Evolutionary conservation across 352 stramenopile genomes (phyloP).

Genomic region (Phytophthora uliginosa): DNA sequence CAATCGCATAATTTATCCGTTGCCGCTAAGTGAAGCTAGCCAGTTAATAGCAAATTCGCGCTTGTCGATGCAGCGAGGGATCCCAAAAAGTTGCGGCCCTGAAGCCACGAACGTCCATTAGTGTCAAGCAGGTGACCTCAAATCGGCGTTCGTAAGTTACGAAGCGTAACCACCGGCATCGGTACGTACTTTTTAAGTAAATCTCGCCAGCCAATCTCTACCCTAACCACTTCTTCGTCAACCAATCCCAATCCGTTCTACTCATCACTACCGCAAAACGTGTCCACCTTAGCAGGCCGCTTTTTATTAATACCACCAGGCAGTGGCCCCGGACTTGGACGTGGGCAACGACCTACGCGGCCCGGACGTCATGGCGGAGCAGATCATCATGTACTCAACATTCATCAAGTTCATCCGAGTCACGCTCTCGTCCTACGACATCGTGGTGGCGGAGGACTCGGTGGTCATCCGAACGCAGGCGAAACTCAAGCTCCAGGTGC

Average conservation of each 20-base stretch:
- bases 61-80: too few relatives aligned
- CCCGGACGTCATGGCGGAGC: conserved; percentile 47
- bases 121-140: too few relatives aligned
- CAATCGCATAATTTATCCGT: neutral
- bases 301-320: neutral
- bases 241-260: neutral
- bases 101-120: too few relatives aligned
- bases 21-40: neutral
- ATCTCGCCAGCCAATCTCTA: neutral
- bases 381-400: conserved; percentile 55
- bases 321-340: conserved; percentile 44
- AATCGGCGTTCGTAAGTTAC: too few relatives aligned
- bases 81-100: too few relatives aligned
- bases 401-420: conserved; percentile 53
- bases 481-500: conserved; percentile 50
- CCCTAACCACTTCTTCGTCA: too few relatives aligned
- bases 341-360: conserved; percentile 43
- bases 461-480: conserved; percentile 48
- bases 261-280: neutral
- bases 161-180: too few relatives aligned
- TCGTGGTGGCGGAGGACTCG: conserved; percentile 40
- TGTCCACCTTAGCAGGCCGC: neutral
- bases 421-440: conserved; percentile 40
- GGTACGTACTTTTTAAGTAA: neutral
- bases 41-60: too few relatives aligned